These are phyloP conservation scores for Pneumocystis canis DNA, from an alignment of 1,139 yeast genomes.

Conservation along the genomic window DNA sequence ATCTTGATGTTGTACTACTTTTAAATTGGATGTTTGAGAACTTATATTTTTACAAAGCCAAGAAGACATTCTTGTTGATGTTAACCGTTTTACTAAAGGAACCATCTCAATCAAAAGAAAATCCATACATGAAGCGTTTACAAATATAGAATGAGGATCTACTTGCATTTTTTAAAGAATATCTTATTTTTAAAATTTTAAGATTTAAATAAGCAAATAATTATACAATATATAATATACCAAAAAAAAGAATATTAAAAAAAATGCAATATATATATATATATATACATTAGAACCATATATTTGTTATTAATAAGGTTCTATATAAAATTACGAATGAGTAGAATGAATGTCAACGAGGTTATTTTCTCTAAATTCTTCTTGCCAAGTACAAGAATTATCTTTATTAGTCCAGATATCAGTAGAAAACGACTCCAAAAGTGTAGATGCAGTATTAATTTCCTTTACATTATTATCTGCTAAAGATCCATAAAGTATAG, in stretches of 20 bases:
- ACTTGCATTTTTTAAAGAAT: not conserved
- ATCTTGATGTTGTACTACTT: slow-evolving; percentile 8
- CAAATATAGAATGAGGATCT: slow-evolving; percentile 20
- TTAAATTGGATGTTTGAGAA: slow-evolving; percentile 13
- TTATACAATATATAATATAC: no score
- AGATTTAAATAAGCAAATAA: no score
- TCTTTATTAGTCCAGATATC: not conserved
- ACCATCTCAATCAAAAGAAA: slow-evolving; percentile 59
- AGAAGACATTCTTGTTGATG: slow-evolving; percentile 13
- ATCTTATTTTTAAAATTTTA: not conserved
- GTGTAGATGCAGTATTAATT: not conserved
- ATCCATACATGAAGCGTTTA: slow-evolving; percentile 40
- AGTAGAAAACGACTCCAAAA: not conserved
- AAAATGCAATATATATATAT: not conserved
- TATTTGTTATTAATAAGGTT: not conserved
- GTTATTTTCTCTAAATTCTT: not conserved
- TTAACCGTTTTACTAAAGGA: slow-evolving; percentile 49
- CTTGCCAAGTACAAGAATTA: not conserved
- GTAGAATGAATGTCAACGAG: not conserved
- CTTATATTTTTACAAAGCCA: slow-evolving; percentile 18
- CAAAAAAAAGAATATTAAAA: not conserved
- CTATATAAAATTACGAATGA: not conserved
- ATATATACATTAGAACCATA: not conserved
- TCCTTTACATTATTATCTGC: not conserved
- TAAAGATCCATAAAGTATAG: not conserved